phyloP scores from a whole-genome alignment of 2,329 filamentous ascomycete species.

The Daldinia eschscholtzii region DNA sequence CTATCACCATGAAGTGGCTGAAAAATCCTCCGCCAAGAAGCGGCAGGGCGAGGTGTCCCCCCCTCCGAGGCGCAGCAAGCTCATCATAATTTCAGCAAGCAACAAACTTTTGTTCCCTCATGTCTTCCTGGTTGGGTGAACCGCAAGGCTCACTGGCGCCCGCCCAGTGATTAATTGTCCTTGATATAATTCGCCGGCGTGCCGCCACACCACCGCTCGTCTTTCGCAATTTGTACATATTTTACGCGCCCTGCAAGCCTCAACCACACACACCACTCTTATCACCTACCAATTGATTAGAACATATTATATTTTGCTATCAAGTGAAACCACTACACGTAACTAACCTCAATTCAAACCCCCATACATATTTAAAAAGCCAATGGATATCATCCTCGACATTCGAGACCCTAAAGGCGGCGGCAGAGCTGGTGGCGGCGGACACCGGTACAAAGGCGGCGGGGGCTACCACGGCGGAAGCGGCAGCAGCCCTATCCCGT shows the following conservation, averaged over 20 bases:
- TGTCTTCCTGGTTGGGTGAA: no score
- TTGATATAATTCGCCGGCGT: neutral
- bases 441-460: conserved; percentile 12
- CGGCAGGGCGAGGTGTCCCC: neutral
- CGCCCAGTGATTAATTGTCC: no score
- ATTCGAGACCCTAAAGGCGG: conserved; percentile 18
- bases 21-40: conserved; percentile 13
- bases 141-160: no score
- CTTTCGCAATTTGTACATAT: no score
- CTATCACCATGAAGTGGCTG: no score
- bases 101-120: neutral
- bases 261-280: neutral
- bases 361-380: neutral
- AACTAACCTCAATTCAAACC: no score
- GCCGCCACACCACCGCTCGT: no score
- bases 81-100: neutral
- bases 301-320: no score
- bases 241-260: neutral
- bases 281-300: neutral
- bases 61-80: neutral
- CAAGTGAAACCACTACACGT: no score
- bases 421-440: conserved; percentile 7
- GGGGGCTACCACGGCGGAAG: neutral
- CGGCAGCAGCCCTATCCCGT: conserved; percentile 9
- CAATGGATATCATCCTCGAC: conserved; percentile 19